Evolutionary conservation across 768 basidiomycete genomes (phyloP).

Genomic region (Rhodotorula toruloides): DNA sequence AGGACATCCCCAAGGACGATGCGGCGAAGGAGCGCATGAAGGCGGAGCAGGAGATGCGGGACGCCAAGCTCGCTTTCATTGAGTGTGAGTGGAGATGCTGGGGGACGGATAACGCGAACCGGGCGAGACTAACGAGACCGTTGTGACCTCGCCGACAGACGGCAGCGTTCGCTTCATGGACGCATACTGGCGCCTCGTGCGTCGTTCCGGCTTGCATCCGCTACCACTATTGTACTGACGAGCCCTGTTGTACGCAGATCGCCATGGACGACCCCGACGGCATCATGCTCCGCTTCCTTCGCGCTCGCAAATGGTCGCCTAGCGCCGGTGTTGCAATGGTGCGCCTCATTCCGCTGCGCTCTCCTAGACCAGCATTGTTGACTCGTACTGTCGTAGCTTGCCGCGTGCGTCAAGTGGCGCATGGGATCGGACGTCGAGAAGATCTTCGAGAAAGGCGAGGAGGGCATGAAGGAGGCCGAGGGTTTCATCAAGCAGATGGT

Average conservation of each 20-base stretch:
- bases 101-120: too few species aligned
- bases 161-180: slow-evolving; percentile 38
- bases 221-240: neutral
- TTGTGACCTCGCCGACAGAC: slow-evolving; percentile 2
- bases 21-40: slow-evolving; percentile 35
- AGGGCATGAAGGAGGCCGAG: slow-evolving; percentile 33
- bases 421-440: slow-evolving; percentile 39
- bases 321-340: slow-evolving; percentile 40
- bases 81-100: slow-evolving; percentile 34
- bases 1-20: slow-evolving; percentile 36
- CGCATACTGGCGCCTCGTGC: slow-evolving; percentile 38
- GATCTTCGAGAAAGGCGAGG: slow-evolving; percentile 40
- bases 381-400: slow-evolving; percentile 1
- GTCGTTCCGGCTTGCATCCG: neutral
- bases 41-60: slow-evolving; percentile 30
- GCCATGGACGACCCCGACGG: slow-evolving; percentile 38
- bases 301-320: slow-evolving; percentile 41
- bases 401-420: slow-evolving; percentile 40
- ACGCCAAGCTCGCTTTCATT: slow-evolving; percentile 37
- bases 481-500: slow-evolving; percentile 41
- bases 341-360: neutral
- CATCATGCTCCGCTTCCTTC: slow-evolving; percentile 37
- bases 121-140: too few species aligned
- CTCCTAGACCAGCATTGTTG: neutral
- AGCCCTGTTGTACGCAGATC: neutral